Evolutionary conservation across 2,329 filamentous ascomycete species (phyloP), one percentile per base, ranked within the genome.

Genomic region (Talaromyces islandicus): DNA sequence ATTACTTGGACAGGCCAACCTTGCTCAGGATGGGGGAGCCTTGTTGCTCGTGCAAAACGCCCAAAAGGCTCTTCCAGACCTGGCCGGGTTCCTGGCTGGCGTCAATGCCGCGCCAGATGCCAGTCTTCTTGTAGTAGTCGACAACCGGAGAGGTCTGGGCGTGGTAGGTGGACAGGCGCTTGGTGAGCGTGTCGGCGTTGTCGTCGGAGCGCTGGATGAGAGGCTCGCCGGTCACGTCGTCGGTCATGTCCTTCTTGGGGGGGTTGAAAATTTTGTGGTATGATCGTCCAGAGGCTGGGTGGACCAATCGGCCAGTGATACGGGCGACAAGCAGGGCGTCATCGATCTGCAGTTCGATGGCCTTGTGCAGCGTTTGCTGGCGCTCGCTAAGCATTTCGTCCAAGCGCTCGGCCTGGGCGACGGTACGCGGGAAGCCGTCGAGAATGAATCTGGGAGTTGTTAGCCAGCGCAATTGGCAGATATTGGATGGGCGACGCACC

Each of bases 211-310:
- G 88, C 83, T 97, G 94, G 71, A 97, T 89, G 68, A 99, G 83
- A 54, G 93, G 92, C 84, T 99, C 94, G 77, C 94, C 94, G 21
- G 94, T 97, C 67, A 97, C 78, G 77, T 99, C 94, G 78, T 99
- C 94, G 75, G 87, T 96, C 94, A 97, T 97, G 66, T 85, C 71
- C 70, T 86, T 80, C 86, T 97, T 96, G 71, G 94, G 94, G 56
- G 94, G 94, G 86, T 97, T 97, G 88, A 99, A 99, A 77, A 94
- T 89, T 80, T 89, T 94, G 87, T 99, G 94, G 83, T 99, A 99
- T 68, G 90, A 92, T 73, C 94, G 92, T 67, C 94, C 94, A 60
- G 92, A 97, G 57, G 93, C 93, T 61, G 93, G 93, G 84, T 99
- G 94, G 69, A 99, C 83, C 64, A 99, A 84, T 71, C 94, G 93